Conservation (phyloP, 345 rosid genomes). For the Angophora floribunda region DNA sequence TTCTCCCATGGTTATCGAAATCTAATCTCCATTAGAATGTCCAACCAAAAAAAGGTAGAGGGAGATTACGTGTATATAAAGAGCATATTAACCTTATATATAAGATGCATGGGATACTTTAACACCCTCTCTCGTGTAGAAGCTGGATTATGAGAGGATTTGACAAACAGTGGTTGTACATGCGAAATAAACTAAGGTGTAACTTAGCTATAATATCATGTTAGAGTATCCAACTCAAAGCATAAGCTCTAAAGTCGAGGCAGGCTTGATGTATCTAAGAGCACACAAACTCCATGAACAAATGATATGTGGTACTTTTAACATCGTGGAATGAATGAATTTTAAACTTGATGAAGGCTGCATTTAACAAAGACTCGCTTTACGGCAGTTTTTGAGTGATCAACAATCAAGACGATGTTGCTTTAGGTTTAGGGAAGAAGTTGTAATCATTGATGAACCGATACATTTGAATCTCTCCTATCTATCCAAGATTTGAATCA, state of each 20-base stretch:
- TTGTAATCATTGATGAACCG: background rate
- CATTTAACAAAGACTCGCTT: background rate
- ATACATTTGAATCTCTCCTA: background rate
- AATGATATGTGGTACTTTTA: background rate
- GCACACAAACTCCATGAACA: background rate
- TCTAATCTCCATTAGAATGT: background rate
- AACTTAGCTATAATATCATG: background rate
- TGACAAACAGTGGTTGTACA: background rate
- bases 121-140: background rate
- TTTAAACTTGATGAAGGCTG: background rate
- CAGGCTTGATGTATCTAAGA: background rate
- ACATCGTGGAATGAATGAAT: background rate
- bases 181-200: accelerated
- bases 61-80: background rate
- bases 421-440: background rate
- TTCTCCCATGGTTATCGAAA: background rate
- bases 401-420: background rate
- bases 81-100: background rate
- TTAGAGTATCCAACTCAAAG: background rate
- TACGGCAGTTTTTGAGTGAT: background rate
- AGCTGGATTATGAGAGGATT: background rate
- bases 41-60: background rate
- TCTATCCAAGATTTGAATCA: background rate
- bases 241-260: background rate
- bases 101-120: background rate